Conservation (phyloP, 768 basidiomycete species). For the Russula dissimulans region DNA sequence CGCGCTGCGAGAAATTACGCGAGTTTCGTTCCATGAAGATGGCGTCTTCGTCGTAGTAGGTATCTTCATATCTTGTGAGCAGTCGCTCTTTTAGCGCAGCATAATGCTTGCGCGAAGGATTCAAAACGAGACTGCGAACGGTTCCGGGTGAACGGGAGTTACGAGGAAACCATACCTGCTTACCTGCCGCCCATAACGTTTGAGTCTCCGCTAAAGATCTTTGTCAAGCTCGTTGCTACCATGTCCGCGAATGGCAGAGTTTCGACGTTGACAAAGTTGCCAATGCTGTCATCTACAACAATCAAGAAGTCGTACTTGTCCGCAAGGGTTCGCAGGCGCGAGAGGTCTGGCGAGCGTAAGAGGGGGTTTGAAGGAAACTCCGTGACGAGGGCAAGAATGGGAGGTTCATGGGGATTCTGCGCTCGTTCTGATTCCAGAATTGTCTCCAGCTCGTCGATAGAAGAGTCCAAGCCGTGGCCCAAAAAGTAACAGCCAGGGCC, state of each 20-base stretch:
- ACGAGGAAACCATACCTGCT: slow-evolving; percentile 20
- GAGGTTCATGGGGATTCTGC: slow-evolving; percentile 39
- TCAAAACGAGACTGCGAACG: slow-evolving; percentile 65
- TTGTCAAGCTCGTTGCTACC: slow-evolving; percentile 84
- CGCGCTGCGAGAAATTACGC: slow-evolving; percentile 75
- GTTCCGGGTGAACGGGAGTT: background rate
- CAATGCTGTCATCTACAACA: slow-evolving; percentile 90
- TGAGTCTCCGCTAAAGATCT: slow-evolving; percentile 88
- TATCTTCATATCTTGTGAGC: slow-evolving; percentile 61
- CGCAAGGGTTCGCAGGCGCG: slow-evolving; percentile 64
- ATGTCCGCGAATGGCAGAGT: slow-evolving; percentile 81
- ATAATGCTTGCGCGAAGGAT: slow-evolving; percentile 70
- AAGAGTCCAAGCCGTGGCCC: slow-evolving; percentile 66
- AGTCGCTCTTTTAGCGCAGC: slow-evolving; percentile 51
- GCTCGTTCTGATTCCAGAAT: slow-evolving; percentile 42
- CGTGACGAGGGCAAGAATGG: slow-evolving; percentile 73
- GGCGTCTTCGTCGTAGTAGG: slow-evolving; percentile 84
- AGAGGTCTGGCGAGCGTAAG: slow-evolving; percentile 73
- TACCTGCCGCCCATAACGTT: slow-evolving; percentile 99
- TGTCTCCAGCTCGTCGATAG: slow-evolving; percentile 62
- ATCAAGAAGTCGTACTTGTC: slow-evolving; percentile 84
- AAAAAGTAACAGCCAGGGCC: slow-evolving; percentile 89
- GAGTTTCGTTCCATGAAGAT: slow-evolving; percentile 98
- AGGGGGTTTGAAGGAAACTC: slow-evolving; percentile 97
- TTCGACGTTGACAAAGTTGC: slow-evolving; percentile 90